Evolutionary conservation across 1,139 yeast genomes (phyloP).

Genomic region (Candida sp.): DNA sequence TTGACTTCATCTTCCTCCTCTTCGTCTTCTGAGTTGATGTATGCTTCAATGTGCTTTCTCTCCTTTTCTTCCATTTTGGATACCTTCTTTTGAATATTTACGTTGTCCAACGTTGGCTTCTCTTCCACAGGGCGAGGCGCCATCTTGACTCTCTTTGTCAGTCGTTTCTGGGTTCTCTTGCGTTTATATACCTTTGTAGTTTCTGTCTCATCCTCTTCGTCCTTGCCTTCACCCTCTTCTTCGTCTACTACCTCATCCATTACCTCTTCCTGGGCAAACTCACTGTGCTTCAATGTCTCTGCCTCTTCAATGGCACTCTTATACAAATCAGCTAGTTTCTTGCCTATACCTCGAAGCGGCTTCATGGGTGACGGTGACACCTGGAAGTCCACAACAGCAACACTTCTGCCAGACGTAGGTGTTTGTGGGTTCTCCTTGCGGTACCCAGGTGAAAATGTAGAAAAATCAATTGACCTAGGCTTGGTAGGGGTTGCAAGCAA

Average conservation of each 20-base stretch:
- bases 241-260: conserved; percentile 11
- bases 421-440: conserved; percentile 13
- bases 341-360: conserved; percentile 38
- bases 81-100: conserved; percentile 47
- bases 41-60: conserved; percentile 21
- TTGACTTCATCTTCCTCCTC: conserved; percentile 27
- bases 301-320: conserved; percentile 32
- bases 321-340: conserved; percentile 39
- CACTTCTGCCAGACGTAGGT: conserved; percentile 7
- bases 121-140: conserved; percentile 39
- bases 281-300: background rate
- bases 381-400: conserved; percentile 24
- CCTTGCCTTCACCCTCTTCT: conserved; percentile 19
- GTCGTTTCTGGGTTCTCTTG: conserved; percentile 60
- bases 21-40: conserved; percentile 24
- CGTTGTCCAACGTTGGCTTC: conserved; percentile 28
- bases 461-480: background rate
- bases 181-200: conserved; percentile 23
- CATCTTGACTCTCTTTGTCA: conserved; percentile 64
- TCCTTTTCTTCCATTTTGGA: conserved; percentile 30
- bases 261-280: too few species aligned
- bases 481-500: conserved; percentile 11
- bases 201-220: conserved; percentile 17
- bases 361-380: conserved; percentile 53
- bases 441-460: conserved; percentile 34